Percentiles rank a stretch among this genome's conserved stretches.
Conservation (phyloP, 2,329 filamentous ascomycete genomes). For the Paramyrothecium roridum region DNA sequence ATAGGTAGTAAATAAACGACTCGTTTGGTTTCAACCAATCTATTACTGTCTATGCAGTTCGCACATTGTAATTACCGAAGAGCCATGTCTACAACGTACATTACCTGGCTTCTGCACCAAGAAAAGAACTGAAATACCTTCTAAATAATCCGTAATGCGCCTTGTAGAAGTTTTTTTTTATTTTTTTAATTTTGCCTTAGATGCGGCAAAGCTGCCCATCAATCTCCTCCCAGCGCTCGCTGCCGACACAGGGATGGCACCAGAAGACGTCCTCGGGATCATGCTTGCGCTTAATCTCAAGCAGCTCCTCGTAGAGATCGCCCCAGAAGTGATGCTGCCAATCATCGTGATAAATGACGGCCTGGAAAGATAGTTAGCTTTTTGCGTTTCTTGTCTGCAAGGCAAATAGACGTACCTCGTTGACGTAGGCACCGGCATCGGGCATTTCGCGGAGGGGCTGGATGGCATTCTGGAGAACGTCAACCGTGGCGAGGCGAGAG, state of each 20-base stretch:
- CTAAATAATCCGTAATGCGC: too few relatives aligned
- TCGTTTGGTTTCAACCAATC: too few relatives aligned
- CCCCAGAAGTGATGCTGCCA: constrained; percentile 1
- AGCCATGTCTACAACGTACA: too few relatives aligned
- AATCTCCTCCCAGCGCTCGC: neutral
- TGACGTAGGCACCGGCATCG: neutral
- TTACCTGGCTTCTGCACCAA: too few relatives aligned
- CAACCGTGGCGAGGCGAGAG: neutral
- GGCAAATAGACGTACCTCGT: neutral
- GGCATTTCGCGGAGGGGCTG: neutral
- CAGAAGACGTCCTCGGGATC: constrained; percentile 2
- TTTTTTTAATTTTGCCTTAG: neutral
- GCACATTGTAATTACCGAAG: too few relatives aligned
- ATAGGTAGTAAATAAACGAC: too few relatives aligned
- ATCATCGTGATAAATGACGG: neutral
- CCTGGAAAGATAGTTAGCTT: neutral
- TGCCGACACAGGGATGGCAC: neutral
- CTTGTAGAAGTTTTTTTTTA: too few relatives aligned
- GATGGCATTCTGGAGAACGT: neutral
- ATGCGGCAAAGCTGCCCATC: neutral
- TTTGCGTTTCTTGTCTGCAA: too few relatives aligned
- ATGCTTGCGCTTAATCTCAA: neutral
- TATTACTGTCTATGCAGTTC: too few relatives aligned
- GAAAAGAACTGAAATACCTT: too few relatives aligned
- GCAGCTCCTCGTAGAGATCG: neutral